phyloP scores from a whole-genome alignment of 2,329 filamentous ascomycete genomes.

The Botrytis squamosa region DNA sequence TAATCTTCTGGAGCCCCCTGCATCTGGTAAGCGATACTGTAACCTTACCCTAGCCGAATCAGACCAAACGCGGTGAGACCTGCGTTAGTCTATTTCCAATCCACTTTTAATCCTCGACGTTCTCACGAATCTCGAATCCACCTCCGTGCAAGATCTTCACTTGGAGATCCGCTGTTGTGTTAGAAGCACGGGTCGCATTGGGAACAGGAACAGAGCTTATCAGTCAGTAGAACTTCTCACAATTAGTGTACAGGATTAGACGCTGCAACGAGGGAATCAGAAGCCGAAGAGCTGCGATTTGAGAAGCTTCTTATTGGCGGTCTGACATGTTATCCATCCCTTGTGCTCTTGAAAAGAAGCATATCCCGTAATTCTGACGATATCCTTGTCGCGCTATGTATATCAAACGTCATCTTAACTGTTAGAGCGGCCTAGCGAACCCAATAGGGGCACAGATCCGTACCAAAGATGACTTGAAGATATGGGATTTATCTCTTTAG shows the following conservation, averaged over 20 bases:
- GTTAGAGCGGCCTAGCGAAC: background rate
- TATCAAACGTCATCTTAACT: background rate
- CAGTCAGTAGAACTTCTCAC: background rate
- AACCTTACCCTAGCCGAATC: background rate
- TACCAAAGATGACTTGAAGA: background rate
- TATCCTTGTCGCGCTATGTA: background rate
- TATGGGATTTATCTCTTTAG: background rate
- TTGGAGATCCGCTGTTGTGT: background rate
- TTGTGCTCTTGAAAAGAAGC: no score
- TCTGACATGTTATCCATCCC: background rate
- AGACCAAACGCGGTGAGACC: background rate
- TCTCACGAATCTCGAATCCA: background rate
- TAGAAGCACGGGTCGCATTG: background rate
- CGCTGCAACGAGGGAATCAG: background rate
- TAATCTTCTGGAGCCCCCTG: background rate
- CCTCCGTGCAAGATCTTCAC: background rate
- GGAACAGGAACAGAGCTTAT: background rate
- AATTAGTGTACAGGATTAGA: background rate
- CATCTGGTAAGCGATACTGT: background rate
- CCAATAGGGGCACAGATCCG: background rate
- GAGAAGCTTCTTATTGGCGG: background rate
- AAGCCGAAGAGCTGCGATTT: background rate
- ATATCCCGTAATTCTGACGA: no score
- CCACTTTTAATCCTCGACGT: background rate
- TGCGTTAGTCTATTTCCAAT: background rate